phyloP scores from a whole-genome alignment of 108 stramenopile genomes.

The Skeletonema menzelii region DNA sequence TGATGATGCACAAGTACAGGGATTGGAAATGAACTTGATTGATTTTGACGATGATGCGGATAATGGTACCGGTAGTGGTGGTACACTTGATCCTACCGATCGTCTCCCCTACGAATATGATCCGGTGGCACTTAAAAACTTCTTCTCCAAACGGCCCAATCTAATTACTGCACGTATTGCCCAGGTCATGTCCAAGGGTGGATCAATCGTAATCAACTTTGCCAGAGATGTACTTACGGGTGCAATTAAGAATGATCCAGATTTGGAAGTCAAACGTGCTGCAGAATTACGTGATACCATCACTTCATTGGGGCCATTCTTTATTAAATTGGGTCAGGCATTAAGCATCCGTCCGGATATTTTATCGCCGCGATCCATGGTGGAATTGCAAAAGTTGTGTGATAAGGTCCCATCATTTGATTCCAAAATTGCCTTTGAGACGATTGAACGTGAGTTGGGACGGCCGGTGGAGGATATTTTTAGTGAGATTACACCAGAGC shows the following conservation, averaged over 20 bases:
- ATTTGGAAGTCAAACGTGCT: slow-evolving; percentile 83
- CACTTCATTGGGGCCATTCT: slow-evolving; percentile 91
- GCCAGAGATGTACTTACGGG: slow-evolving; percentile 59
- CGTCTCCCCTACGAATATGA: slow-evolving; percentile 84
- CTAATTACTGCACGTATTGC: slow-evolving; percentile 65
- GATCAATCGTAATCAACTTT: slow-evolving; percentile 53
- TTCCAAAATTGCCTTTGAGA: slow-evolving; percentile 82
- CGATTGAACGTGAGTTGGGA: slow-evolving; percentile 89
- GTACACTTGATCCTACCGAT: background rate
- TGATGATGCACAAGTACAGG: slow-evolving; percentile 73
- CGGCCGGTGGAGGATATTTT: slow-evolving; percentile 81
- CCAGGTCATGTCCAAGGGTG: slow-evolving; percentile 70
- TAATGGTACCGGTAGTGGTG: slow-evolving; percentile 6
- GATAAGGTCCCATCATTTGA: slow-evolving; percentile 94
- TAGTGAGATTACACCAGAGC: slow-evolving; percentile 89
- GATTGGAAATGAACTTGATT: slow-evolving; percentile 83
- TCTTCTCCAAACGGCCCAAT: slow-evolving; percentile 78
- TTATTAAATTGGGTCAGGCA: slow-evolving; percentile 87
- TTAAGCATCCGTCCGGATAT: slow-evolving; percentile 93
- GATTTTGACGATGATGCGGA: slow-evolving; percentile 55
- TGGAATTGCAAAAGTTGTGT: slow-evolving; percentile 94
- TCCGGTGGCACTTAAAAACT: slow-evolving; percentile 73
- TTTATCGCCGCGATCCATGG: slow-evolving; percentile 87
- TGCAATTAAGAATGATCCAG: slow-evolving; percentile 63
- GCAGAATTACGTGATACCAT: slow-evolving; percentile 86